These are phyloP conservation scores for Paramarasmius palmivorus DNA, from an alignment of 1,284 basidiomycete genomes.

Conservation along the genomic window DNA sequence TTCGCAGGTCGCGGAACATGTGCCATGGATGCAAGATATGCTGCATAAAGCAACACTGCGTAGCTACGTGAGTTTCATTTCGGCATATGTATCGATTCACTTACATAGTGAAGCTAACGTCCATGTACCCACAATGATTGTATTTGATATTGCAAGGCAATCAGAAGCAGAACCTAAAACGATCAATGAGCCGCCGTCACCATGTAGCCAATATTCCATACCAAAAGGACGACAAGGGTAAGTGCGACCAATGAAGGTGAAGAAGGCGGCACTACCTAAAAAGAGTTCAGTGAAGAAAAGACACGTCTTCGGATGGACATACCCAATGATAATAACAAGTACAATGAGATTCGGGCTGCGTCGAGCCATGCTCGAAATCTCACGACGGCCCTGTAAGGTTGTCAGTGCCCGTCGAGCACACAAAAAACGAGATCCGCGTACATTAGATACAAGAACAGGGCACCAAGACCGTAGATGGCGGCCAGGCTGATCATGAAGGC, in stretches of 20 bases:
- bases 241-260: slow-evolving; percentile 32
- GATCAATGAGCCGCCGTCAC: background rate
- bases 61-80: background rate
- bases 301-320: slow-evolving; percentile 11
- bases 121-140: slow-evolving; percentile 39
- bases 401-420: background rate
- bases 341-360: slow-evolving; percentile 35
- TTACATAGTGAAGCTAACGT: slow-evolving; percentile 33
- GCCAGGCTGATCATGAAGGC: slow-evolving; percentile 37
- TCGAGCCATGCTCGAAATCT: slow-evolving; percentile 45
- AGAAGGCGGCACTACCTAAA: slow-evolving; percentile 32
- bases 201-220: slow-evolving; percentile 20
- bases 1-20: no score
- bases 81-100: background rate
- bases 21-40: no score
- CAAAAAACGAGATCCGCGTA: slow-evolving; percentile 22
- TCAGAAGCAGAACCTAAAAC: slow-evolving; percentile 29
- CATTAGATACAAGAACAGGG: slow-evolving; percentile 50
- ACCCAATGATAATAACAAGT: slow-evolving; percentile 41
- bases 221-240: slow-evolving; percentile 44
- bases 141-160: slow-evolving; percentile 34
- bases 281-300: slow-evolving; percentile 7
- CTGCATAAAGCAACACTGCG: background rate
- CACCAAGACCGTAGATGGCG: slow-evolving; percentile 35
- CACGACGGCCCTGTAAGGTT: slow-evolving; percentile 43